Evolutionary conservation across 306 rosid genomes (phyloP).

Genomic region (Glycine soja): DNA sequence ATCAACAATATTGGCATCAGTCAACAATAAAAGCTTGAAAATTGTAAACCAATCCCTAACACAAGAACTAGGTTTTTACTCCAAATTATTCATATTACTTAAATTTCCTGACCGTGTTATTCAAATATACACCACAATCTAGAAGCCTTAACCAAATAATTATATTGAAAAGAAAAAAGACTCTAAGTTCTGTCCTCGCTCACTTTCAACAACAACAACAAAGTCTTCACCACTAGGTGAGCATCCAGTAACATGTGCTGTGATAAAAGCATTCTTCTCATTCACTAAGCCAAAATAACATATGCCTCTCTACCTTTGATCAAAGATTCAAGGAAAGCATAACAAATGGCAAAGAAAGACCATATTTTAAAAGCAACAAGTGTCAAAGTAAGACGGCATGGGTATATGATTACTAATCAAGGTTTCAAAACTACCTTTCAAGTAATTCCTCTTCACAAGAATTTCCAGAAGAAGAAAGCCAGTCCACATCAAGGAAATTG

Average conservation of each 20-base stretch:
- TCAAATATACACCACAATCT: background rate
- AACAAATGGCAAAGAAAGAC: background rate
- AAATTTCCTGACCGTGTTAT: background rate
- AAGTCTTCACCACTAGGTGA: background rate
- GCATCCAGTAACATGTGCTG: too few relatives aligned
- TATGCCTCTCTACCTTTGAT: constrained; percentile 12
- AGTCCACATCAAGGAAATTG: constrained; percentile 71
- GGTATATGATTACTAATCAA: background rate
- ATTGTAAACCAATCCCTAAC: constrained; percentile 16
- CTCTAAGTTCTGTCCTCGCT: background rate
- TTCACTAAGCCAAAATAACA: constrained; percentile 32
- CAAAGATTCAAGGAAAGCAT: constrained; percentile 29
- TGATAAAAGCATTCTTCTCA: constrained; percentile 35
- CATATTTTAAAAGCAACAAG: background rate
- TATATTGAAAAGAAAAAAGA: background rate
- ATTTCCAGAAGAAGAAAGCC: constrained; percentile 91
- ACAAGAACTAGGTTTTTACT: constrained; percentile 2
- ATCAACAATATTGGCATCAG: constrained; percentile 33
- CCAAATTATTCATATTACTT: constrained; percentile 2
- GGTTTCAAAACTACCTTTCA: constrained; percentile 64
- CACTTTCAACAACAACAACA: background rate
- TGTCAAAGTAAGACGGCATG: constrained; percentile 15
- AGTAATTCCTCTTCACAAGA: constrained; percentile 86
- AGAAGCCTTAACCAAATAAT: constrained; percentile 22
- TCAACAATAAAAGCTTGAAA: background rate